Base-by-base conservation (phyloP, 306 rosid species). In the Urtica urens region DNA sequence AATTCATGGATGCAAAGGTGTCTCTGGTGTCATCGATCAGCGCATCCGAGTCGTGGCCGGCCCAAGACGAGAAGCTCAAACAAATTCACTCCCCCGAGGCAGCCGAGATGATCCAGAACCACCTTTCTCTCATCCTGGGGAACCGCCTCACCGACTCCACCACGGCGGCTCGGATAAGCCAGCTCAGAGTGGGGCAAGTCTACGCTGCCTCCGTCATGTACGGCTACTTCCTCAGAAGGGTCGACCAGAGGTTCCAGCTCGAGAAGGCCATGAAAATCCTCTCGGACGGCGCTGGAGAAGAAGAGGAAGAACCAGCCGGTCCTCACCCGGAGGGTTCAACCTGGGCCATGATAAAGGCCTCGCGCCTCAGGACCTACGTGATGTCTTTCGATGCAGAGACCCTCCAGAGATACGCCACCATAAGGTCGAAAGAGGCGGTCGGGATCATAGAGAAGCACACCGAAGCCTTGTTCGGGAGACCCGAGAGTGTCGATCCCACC, bases 141-240 rank as follows among this genome's bases (percentile, higher is more conserved):
- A 78, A 62, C 51, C 75, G 87, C 19, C 2, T 58, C 6, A 76
- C 66, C 15, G 96, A 87, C 66, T 67, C 73, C 16, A n/a, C 72
- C 24, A 71, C 94, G 21, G 78, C 83, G 15, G 93, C 93, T 23
- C 82, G 80, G 63, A 80, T 80, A 48, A 80, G 94, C 75, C 80
- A 80, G 63, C 78, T 87, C 38, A 75, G 85, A 62, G 86, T 72
- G 12, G 94, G 96, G 30, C 94, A 87, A 67, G 96, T 83, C 67
- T 87, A 87, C 67, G 96, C 96, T 0, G 96, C 96, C 4, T 87
- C 94, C 18, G 74, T 83, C 49, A 78, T 87, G 94, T 87, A 87
- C 41, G 96, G 94, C 18, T 87, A 83, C 76, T 80, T 87, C 61
- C 94, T 87, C 44, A 87, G 71, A 71, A 82, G 94, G 49, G 86